phyloP scores from a whole-genome alignment of 2,329 filamentous ascomycete species.

The Chrysoporthe puriensis region DNA sequence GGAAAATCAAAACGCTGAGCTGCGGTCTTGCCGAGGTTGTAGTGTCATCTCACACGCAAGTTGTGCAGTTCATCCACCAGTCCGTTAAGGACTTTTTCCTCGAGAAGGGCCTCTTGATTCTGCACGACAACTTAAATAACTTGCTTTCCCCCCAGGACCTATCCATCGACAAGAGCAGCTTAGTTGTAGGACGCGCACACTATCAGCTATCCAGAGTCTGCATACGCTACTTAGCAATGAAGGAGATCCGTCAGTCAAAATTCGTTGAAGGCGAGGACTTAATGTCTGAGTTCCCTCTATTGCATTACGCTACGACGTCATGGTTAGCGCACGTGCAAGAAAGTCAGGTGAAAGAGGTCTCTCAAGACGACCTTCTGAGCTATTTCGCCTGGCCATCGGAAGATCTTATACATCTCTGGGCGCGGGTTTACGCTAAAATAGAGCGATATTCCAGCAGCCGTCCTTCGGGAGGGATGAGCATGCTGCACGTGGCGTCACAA shows the following conservation, averaged over 20 bases:
- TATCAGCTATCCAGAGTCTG: slow-evolving; percentile 34
- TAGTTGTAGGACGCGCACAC: slow-evolving; percentile 25
- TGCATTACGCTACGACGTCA: slow-evolving; percentile 29
- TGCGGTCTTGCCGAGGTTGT: slow-evolving; percentile 37
- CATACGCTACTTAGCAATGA: slow-evolving; percentile 34
- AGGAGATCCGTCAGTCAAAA: slow-evolving; percentile 30
- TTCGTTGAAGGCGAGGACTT: background rate
- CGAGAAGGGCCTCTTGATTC: slow-evolving; percentile 30
- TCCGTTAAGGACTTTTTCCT: slow-evolving; percentile 41
- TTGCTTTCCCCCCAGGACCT: background rate
- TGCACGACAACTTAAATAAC: slow-evolving; percentile 14
- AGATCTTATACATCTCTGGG: too few species aligned
- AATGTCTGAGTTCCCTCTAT: slow-evolving; percentile 26
- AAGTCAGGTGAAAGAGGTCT: too few species aligned
- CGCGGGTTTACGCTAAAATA: too few species aligned
- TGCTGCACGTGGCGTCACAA: too few species aligned
- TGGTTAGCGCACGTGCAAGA: slow-evolving; percentile 29
- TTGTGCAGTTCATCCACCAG: slow-evolving; percentile 42
- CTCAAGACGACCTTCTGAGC: too few species aligned
- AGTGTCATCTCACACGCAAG: background rate
- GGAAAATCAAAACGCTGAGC: slow-evolving; percentile 33
- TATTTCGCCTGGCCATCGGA: too few species aligned
- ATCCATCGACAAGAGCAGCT: slow-evolving; percentile 20
- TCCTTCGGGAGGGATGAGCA: too few species aligned
- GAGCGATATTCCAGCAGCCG: too few species aligned